Evolutionary conservation across 2,329 filamentous ascomycete genomes (phyloP), one percentile per base, ranked within the genome.

Genomic region (Fusarium transvaalense): DNA sequence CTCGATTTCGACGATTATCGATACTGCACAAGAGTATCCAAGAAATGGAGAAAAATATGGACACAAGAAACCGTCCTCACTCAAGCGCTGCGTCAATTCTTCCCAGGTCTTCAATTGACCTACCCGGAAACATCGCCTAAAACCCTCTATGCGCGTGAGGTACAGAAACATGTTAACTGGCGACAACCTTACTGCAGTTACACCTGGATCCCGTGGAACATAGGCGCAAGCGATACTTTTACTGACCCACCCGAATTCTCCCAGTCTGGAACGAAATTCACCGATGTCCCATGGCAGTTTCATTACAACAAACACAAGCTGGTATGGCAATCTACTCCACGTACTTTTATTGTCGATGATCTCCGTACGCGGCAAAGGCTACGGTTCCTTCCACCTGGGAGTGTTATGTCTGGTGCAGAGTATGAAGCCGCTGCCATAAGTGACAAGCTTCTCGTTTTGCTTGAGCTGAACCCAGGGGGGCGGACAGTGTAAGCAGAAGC

Each of bases 31-130:
- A 25, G 59, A 7, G 77, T 77, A 3, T 78, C 64, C 12, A 72
- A 41, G 14, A 55, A 56, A n/a, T 79, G 77, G 77, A 57, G 60
- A 9, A 23, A 37, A 2, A 25, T 54, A 9, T 78, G 76, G 75
- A 69, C 66, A 14, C 69, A 74, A 29, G 64, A 56, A 15, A 62
- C 55, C 4, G 67, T 78, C 8, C 32, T 68, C 6, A 32, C 46
- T 1, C 57, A 56, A 4, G 61, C 77, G 7, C 72, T 73, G 38
- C 65, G 62, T 6, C 56, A 56, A 23, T 73, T 77, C 46, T 78
- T 76, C 29, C 74, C 76, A 0, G 77, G 76, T 0, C 58, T 78
- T 8, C 31, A 71, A 10, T 70, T 75, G 25, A 48, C 57, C 1
- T 54, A 68, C 54, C 59, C 61, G 13, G 47, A 51, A 25, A 37